Conservation (phyloP, 2,329 filamentous ascomycete species). For the Phaeosphaeria sp. region DNA sequence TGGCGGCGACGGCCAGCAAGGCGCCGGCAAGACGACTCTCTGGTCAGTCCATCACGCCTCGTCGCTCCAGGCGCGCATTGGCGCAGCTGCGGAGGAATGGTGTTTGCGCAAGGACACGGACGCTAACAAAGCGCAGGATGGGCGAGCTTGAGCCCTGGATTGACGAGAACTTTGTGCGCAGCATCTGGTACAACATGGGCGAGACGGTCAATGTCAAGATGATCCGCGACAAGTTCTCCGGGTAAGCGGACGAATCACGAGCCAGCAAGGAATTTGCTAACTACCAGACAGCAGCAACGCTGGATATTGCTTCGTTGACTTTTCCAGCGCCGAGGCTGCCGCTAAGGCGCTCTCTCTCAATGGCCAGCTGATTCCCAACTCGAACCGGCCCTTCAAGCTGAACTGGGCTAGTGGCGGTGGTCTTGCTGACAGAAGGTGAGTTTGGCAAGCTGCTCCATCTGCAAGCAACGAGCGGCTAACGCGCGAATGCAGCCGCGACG, state of each 20-base stretch:
- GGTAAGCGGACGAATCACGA: slow-evolving; percentile 62
- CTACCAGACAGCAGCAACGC: slow-evolving; percentile 81
- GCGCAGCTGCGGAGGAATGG: slow-evolving; percentile 3
- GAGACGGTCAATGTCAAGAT: slow-evolving; percentile 99
- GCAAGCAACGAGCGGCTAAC: slow-evolving; percentile 18
- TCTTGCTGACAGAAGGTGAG: slow-evolving; percentile 87
- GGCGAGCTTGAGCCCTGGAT: slow-evolving; percentile 99
- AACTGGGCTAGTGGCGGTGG: slow-evolving; percentile 99
- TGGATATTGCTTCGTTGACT: slow-evolving; percentile 98
- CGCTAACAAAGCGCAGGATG: slow-evolving; percentile 72
- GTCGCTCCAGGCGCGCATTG: background rate
- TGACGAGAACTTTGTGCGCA: slow-evolving; percentile 98
- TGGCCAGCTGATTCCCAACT: slow-evolving; percentile 89
- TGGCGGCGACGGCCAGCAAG: slow-evolving; percentile 45
- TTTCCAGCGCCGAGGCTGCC: slow-evolving; percentile 80
- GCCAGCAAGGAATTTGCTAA: slow-evolving; percentile 34
- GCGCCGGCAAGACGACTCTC: slow-evolving; percentile 59
- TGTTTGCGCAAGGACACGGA: background rate
- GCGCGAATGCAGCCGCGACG: slow-evolving; percentile 68
- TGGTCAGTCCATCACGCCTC: slow-evolving; percentile 49
- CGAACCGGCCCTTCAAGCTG: slow-evolving; percentile 93
- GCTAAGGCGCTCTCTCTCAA: slow-evolving; percentile 91
- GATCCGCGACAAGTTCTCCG: slow-evolving; percentile 98
- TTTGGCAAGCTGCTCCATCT: slow-evolving; percentile 1
- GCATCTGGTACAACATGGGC: slow-evolving; percentile 89